A percentile compares a stretch with the other conserved stretches of the same genome.
Conservation (phyloP, 1,139 yeast species). For the Meyerozyma sp. region DNA sequence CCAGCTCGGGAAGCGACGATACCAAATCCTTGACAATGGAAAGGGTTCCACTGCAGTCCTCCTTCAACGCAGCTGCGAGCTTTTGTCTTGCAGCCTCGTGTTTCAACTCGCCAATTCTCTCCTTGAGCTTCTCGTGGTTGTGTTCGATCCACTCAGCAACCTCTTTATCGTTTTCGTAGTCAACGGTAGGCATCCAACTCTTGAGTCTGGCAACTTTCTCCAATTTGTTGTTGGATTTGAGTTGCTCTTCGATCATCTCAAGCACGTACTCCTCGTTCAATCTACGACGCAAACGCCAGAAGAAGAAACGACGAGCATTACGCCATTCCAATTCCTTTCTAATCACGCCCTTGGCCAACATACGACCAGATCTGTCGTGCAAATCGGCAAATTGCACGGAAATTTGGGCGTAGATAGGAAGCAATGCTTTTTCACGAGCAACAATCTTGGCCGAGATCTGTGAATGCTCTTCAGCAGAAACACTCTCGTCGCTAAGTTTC, state of each 20-base stretch:
- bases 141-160: constrained; percentile 87
- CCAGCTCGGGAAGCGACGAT: constrained; percentile 53
- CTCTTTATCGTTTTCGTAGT: constrained; percentile 66
- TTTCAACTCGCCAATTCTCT: constrained; percentile 59
- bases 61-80: constrained; percentile 54
- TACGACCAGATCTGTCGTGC: constrained; percentile 96
- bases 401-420: constrained; percentile 88
- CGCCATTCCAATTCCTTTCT: constrained; percentile 81
- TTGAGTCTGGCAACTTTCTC: constrained; percentile 83
- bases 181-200: constrained; percentile 80
- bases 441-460: constrained; percentile 59
- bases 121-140: constrained; percentile 60
- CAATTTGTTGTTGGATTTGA: constrained; percentile 59
- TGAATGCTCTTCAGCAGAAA: constrained; percentile 62
- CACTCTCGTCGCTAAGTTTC: constrained; percentile 47
- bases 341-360: constrained; percentile 92
- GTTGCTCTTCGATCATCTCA: constrained; percentile 64
- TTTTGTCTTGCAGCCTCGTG: constrained; percentile 59
- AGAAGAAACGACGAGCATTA: constrained; percentile 89
- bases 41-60: constrained; percentile 50
- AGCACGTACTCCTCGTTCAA: constrained; percentile 86
- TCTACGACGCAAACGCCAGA: constrained; percentile 98
- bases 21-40: constrained; percentile 59
- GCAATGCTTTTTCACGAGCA: constrained; percentile 71
- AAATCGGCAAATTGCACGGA: constrained; percentile 96